These are phyloP conservation scores for Mortierella sp. DNA, from an alignment of 371 early-diverging fungal genomes.

Conservation along the genomic window DNA sequence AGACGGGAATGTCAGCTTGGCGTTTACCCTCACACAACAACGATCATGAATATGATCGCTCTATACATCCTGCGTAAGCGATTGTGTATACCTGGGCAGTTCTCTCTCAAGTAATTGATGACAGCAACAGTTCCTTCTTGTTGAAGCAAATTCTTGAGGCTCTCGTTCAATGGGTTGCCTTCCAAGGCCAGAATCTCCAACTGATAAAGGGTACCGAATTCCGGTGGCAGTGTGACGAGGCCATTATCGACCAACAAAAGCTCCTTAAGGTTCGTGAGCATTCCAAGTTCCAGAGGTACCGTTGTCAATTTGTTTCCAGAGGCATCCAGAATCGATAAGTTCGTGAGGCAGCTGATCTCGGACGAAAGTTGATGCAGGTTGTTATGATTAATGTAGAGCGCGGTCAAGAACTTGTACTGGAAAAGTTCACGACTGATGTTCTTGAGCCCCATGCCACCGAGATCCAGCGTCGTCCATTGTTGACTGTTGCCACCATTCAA, in stretches of 20 bases:
- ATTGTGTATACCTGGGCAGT: slow-evolving; percentile 88
- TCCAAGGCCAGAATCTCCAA: slow-evolving; percentile 94
- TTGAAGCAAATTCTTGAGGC: slow-evolving; percentile 80
- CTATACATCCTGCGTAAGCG: too few relatives aligned
- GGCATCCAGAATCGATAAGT: slow-evolving; percentile 80
- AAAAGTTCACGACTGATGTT: slow-evolving; percentile 81
- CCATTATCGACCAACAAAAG: slow-evolving; percentile 95
- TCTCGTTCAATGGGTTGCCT: slow-evolving; percentile 96
- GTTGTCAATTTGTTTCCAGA: slow-evolving; percentile 91
- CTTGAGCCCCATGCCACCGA: slow-evolving; percentile 93
- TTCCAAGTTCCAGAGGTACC: slow-evolving; percentile 93
- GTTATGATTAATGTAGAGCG: slow-evolving; percentile 95
- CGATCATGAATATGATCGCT: not conserved
- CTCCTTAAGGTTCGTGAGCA: slow-evolving; percentile 85
- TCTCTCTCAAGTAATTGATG: slow-evolving; percentile 92
- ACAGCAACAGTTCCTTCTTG: slow-evolving; percentile 91
- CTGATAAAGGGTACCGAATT: slow-evolving; percentile 94
- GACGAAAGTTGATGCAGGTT: slow-evolving; percentile 81
- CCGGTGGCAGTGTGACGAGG: slow-evolving; percentile 87
- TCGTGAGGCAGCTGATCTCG: slow-evolving; percentile 72
- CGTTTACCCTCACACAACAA: not conserved
- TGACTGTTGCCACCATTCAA: slow-evolving; percentile 34
- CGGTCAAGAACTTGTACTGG: slow-evolving; percentile 85
- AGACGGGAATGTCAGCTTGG: slow-evolving; percentile 2
- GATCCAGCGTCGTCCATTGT: slow-evolving; percentile 86